Evolutionary conservation across 306 rosid species (phyloP), one percentile per base, ranked within the genome.

Genomic region (Spatholobus suberectus): DNA sequence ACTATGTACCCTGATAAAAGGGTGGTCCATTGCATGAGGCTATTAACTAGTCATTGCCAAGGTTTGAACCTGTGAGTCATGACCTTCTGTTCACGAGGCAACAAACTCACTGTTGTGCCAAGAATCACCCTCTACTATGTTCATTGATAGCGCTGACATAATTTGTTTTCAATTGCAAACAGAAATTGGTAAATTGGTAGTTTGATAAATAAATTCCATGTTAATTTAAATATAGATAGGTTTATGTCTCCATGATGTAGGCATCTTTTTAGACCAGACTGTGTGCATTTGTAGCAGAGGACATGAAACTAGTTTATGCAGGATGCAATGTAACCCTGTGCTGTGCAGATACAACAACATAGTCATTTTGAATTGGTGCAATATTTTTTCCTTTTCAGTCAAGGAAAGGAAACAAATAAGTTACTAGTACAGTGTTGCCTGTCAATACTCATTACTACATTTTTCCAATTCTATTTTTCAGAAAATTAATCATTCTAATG

Each of bases 191-290:
- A 35, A 54, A 27, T 76, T 76, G 15, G 72, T 75, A 44, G 55
- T 21, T 70, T 79, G 72, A 21, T 75, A 63, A 81, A 75, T 20
- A 41, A 47, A 38, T 61, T 35, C 9, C 20, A 5, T 6, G 51
- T 37, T 32, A 15, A 52, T 78, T 14, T 52, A 40, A 72, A 49
- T 61, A 5, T 61, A 62, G 1, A 5, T 6, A 29, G 8, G 35
- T 41, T 34, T 73, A 49, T 73, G 44, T 63, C 41, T 63, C 38
- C 26, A n/a, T 73, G 29, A 49, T 23, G 29, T 69, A 27, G 32
- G 47, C 34, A 27, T 57, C 51, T 29, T 62, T 62, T 59, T 59
- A 35, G 54, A 67, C 8, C 13, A 38, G 26, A 21, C 40, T 8
- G n/a, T 38, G 20, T 47, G 71, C 49, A 17, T 75, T 18, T 52